Base-by-base conservation (phyloP, 2,329 filamentous ascomycete genomes). In the Ophiostoma populinum region DNA sequence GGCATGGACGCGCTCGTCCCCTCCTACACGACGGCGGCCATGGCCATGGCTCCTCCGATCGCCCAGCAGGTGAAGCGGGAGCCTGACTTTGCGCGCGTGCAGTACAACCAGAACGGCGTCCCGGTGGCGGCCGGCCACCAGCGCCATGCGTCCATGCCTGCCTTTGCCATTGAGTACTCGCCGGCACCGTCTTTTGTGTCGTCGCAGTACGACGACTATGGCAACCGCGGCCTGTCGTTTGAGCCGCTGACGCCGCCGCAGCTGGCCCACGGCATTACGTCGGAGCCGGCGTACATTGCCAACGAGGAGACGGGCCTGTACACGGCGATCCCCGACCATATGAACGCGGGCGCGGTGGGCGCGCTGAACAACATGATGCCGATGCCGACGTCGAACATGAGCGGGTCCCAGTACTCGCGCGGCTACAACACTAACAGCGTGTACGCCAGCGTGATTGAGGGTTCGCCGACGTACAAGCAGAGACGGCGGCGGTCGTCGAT, bases 381-480 rank as follows among this genome's bases (percentile, higher is more conserved):
- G 54, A 66, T 94, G 30, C 85, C 85, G 13, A 80, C 80, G 5
- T 85, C 85, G 11, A 90, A 87, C 55, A 58, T 94, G 42, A 72
- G 77, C 36, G 80, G 77, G 20, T 71, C 77, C 32, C 80, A 86
- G 49, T 94, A 82, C 57, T 72, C 77, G 18, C 74, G 80, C 30
- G 71, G 76, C 21, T 82, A 82, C 46, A 67, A 66, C 40, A 54
- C 63, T 35, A 79, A 77, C 55, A 92, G 83, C 53, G 80, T 90
- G 46, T 94, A 92, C 63, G 87, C 83, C 32, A 28, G 35, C 9
- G 86, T 93, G 33, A 90, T 95, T 51, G 90, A 98, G 61, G 90
- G 90, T 32, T 98, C 90, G 19, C 90, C 90, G 10, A 95, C 90
- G 24, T 98, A 98, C 63, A 98, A 98, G 70, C 90, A 95, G 64